Conservation (phyloP, 257 asterid species). For the Cordia subcordata region DNA sequence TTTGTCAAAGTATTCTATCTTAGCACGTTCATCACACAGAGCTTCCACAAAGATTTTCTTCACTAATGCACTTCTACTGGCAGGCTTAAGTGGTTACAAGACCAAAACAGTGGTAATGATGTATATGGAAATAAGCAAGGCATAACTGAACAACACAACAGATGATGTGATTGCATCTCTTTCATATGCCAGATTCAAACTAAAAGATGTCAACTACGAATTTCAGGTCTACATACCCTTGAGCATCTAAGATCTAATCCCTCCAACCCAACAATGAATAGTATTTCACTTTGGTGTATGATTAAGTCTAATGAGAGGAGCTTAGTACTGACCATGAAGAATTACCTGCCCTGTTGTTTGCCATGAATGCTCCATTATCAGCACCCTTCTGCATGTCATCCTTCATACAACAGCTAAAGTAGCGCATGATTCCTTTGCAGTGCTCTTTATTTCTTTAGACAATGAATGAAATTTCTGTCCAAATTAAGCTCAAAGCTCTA, state of each 20-base stretch:
- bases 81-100: slow-evolving; percentile 80
- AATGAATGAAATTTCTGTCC: slow-evolving; percentile 3
- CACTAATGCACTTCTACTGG: slow-evolving; percentile 4
- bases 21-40: background rate
- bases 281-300: background rate
- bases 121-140: slow-evolving; percentile 14
- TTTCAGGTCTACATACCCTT: no score
- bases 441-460: no score
- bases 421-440: slow-evolving; percentile 50
- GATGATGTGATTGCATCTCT: no score
- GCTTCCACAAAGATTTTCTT: background rate
- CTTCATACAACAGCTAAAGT: slow-evolving; percentile 58
- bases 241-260: background rate
- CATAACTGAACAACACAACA: background rate
- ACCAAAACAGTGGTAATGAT: slow-evolving; percentile 55
- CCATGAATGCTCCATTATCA: slow-evolving; percentile 50
- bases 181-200: background rate
- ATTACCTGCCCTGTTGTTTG: slow-evolving; percentile 52
- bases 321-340: slow-evolving; percentile 2
- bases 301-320: background rate
- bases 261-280: slow-evolving; percentile 3
- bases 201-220: background rate
- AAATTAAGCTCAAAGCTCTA: no score
- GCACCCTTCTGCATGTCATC: slow-evolving; percentile 58
- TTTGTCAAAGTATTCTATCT: background rate